Base-by-base conservation (phyloP, 106 monocot genomes). In the Phalaenopsis equestris region DNA sequence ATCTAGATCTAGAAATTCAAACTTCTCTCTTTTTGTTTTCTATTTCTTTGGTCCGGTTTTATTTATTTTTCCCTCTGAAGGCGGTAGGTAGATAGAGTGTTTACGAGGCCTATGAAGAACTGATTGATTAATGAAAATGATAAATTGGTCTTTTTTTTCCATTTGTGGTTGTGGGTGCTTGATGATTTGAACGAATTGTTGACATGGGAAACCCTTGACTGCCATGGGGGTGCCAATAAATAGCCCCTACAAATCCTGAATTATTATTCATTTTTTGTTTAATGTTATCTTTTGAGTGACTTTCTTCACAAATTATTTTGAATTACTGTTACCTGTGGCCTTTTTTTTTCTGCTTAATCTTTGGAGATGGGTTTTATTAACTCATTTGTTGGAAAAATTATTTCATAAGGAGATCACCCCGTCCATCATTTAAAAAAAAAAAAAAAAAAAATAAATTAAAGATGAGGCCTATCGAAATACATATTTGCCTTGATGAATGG, bases 111-210 rank as follows among this genome's bases (percentile, higher is more conserved):
- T 46, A 45, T 45, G 19, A 19, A 47, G 46, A 75, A 45, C 7
- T 75, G 75, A 75, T 75, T 75, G 47, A 75, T 75, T 45, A 75
- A 75, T 47, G 45, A 75, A 75, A 42, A 11, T 38, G 70, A 75
- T 75, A 19, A 75, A 19, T 75, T 75, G 42, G n/a, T 75, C n/a
- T 21, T 47, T 75, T 42, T 42, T 23, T 12, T 11, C 52, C 14
- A 12, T 1, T 16, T 39, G 73, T 73, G 5, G 73, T 42, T 39
- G 0, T n/a, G 5, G 6, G 5, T 61, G 4, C 7, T 30, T 21
- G 61, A 61, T 61, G 61, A 3, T 4, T 10, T 3, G 57, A 58
- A 19, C 57, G n/a, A 21, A 61, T 61, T 2, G 19, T 58, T 19
- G 57, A 58, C 2, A 18, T n/a, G 18, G 18, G 57, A 19, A 6